Evolutionary conservation across 345 rosid genomes (phyloP).

Genomic region (Turritis glabra): DNA sequence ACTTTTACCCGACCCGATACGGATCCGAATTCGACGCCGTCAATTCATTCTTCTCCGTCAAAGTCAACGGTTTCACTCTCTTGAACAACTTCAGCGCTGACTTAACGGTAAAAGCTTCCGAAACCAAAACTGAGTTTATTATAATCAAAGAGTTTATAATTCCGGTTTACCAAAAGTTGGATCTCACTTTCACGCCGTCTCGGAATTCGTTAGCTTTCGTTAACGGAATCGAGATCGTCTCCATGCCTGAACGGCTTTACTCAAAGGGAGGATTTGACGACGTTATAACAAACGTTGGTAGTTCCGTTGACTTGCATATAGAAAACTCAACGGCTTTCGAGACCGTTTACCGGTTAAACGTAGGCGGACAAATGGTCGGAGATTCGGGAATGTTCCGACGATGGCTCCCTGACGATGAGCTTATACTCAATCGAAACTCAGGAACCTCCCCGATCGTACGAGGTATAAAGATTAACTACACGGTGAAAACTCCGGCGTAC

Average conservation of each 20-base stretch:
- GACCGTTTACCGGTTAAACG: conserved; percentile 37
- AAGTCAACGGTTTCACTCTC: conserved; percentile 34
- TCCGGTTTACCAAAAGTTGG: conserved; percentile 18
- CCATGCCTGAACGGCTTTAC: conserved; percentile 37
- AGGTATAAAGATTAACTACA: neutral
- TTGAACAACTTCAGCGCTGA: conserved; percentile 42
- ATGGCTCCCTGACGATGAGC: conserved; percentile 14
- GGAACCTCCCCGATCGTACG: rapidly evolving
- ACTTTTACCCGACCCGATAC: conserved; percentile 36
- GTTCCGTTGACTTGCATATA: neutral
- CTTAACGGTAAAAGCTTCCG: neutral
- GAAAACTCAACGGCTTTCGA: conserved; percentile 27
- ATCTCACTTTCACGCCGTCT: conserved; percentile 42
- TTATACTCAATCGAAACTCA: neutral
- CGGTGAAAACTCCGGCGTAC: neutral
- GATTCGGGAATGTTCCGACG: conserved; percentile 44
- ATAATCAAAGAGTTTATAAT: neutral
- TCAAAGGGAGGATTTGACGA: conserved; percentile 25
- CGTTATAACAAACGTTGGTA: neutral
- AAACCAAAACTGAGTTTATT: neutral
- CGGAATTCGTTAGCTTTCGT: conserved; percentile 33
- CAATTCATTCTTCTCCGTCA: conserved; percentile 29
- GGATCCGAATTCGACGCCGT: neutral
- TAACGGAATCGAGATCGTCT: conserved; percentile 44
- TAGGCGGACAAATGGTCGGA: neutral